Percentiles rank a stretch among this genome's conserved stretches.
phyloP scores from a whole-genome alignment of 805 yeast genomes.

The Yarrowia divulgata region DNA sequence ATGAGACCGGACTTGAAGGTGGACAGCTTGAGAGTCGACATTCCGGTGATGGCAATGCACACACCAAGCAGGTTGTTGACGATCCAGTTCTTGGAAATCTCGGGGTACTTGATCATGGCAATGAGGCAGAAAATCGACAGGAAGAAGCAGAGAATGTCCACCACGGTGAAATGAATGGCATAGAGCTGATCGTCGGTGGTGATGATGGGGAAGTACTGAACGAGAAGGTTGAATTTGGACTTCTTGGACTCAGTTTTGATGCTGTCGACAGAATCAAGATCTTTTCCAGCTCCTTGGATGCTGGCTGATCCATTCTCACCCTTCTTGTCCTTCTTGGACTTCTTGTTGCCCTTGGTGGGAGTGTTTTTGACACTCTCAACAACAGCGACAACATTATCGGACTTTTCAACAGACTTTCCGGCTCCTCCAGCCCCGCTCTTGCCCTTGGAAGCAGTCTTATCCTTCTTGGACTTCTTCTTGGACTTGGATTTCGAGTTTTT shows the following conservation, averaged over 20 bases:
- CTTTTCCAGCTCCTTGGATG: too few relatives aligned
- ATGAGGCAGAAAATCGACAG: conserved; percentile 42
- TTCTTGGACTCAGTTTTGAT: not conserved
- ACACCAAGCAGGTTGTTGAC: conserved; percentile 56
- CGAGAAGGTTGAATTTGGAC: conserved; percentile 9
- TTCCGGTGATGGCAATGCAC: conserved; percentile 56
- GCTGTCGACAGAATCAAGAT: not conserved
- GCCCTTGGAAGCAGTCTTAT: not conserved
- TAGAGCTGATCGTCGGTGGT: conserved; percentile 31
- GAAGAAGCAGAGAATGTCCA: conserved; percentile 41
- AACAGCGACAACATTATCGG: not conserved
- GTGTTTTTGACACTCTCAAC: not conserved
- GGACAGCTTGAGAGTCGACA: conserved; percentile 53
- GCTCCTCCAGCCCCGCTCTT: not conserved
- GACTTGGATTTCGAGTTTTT: conserved; percentile 40
- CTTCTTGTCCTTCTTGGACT: not conserved
- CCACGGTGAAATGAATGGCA: conserved; percentile 40
- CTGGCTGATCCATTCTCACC: not conserved
- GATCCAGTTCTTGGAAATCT: conserved; percentile 56
- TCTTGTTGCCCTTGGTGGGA: not conserved
- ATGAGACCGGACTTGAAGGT: conserved; percentile 58
- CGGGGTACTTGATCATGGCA: conserved; percentile 41
- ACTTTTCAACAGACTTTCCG: conserved; percentile 1
- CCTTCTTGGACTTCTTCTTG: conserved; percentile 37
- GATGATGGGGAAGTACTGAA: conserved; percentile 20